These are phyloP conservation scores for Penicillium sp. DNA, from an alignment of 2,329 filamentous ascomycete genomes.

Conservation along the genomic window DNA sequence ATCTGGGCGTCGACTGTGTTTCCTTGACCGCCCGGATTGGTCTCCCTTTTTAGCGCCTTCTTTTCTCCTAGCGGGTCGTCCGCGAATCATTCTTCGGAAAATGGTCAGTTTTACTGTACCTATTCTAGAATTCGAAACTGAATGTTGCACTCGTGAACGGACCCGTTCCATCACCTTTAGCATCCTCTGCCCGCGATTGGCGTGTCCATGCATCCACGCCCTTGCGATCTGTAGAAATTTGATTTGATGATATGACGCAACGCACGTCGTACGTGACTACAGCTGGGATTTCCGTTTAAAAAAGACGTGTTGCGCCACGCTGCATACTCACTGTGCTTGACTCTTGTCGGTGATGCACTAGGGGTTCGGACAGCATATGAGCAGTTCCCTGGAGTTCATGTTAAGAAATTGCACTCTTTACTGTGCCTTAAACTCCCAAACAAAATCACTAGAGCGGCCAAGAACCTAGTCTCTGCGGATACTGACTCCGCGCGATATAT, in stretches of 20 bases:
- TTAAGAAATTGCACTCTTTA: neutral
- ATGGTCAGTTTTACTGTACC: no score
- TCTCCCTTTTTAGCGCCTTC: conserved; percentile 11
- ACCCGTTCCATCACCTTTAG: conserved; percentile 11
- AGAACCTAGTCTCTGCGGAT: neutral
- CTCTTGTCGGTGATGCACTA: neutral
- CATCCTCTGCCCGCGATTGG: conserved; percentile 3
- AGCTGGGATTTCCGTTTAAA: neutral
- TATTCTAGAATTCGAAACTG: conserved; percentile 3
- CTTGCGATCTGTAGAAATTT: conserved; percentile 12
- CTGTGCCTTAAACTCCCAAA: neutral
- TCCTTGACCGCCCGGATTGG: neutral
- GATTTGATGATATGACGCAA: conserved; percentile 7
- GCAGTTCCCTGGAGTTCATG: neutral
- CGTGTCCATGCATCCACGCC: conserved; percentile 7
- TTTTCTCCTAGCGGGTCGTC: conserved; percentile 10
- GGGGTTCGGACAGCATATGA: conserved; percentile 1
- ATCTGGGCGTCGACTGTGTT: no score
- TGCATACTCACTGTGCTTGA: neutral
- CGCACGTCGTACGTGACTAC: neutral
- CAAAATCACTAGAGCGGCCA: neutral
- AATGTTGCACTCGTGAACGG: conserved; percentile 8
- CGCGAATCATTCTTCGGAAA: conserved; percentile 9
- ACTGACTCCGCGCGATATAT: neutral
- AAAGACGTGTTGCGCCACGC: neutral